phyloP scores from a whole-genome alignment of 371 early-diverging fungal species.

The Capniomyces stellatus region DNA sequence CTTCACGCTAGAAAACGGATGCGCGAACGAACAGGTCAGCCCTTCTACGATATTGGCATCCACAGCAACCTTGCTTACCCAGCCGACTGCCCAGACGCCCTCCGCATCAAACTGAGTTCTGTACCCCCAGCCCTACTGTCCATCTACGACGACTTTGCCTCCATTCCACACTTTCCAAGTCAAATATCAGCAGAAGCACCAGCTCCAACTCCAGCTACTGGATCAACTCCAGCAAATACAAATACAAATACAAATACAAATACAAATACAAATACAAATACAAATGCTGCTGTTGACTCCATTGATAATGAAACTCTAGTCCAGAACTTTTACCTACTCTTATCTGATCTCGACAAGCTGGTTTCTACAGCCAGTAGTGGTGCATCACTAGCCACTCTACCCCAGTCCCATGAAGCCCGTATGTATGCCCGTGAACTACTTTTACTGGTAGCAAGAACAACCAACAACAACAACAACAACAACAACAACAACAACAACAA shows the following conservation, averaged over 20 bases:
- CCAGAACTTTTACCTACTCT: slow-evolving; percentile 28
- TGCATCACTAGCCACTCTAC: slow-evolving; percentile 41
- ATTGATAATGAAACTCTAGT: slow-evolving; percentile 6
- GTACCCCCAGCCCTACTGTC: slow-evolving; percentile 54
- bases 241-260: too few relatives aligned
- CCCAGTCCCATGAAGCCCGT: slow-evolving; percentile 59
- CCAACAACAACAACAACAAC: slow-evolving; percentile 3
- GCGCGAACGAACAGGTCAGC: slow-evolving; percentile 74
- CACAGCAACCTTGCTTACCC: slow-evolving; percentile 53
- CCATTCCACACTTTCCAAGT: slow-evolving; percentile 31
- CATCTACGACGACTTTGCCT: slow-evolving; percentile 61
- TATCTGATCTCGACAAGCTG: slow-evolving; percentile 57
- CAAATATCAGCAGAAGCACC: slow-evolving; percentile 15
- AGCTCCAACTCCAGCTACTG: slow-evolving; percentile 9
- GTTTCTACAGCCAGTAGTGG: slow-evolving; percentile 31
- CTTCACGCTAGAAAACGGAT: slow-evolving; percentile 60
- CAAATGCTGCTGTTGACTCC: background rate
- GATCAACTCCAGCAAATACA: too few relatives aligned
- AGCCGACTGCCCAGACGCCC: slow-evolving; percentile 63
- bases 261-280: too few relatives aligned
- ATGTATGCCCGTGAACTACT: slow-evolving; percentile 50
- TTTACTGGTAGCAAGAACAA: slow-evolving; percentile 23
- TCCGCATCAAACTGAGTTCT: slow-evolving; percentile 47
- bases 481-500: background rate
- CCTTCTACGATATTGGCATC: slow-evolving; percentile 68